Evolutionary conservation across 2,329 filamentous ascomycete species (phyloP).

Genomic region (Bisporella sp.): DNA sequence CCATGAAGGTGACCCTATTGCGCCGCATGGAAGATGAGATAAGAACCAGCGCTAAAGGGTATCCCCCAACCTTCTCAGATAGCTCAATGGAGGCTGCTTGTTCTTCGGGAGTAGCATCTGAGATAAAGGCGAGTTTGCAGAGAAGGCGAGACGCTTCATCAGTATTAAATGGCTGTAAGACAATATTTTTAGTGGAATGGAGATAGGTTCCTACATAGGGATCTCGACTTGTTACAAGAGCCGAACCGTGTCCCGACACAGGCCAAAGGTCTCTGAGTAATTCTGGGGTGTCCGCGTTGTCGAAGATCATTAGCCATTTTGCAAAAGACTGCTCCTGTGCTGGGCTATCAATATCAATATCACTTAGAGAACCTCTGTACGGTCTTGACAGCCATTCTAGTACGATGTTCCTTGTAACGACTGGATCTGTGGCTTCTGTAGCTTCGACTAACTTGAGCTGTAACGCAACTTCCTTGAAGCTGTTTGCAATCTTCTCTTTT

Average conservation of each 20-base stretch:
- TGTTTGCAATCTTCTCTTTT: neutral
- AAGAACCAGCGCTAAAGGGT: too few species aligned
- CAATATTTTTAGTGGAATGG: neutral
- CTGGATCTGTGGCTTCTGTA: neutral
- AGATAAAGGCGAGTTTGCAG: too few species aligned
- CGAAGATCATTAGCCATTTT: constrained; percentile 21
- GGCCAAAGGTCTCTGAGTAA: constrained; percentile 15
- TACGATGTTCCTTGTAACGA: neutral
- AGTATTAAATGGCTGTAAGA: too few species aligned
- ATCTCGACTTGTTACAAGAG: constrained; percentile 17
- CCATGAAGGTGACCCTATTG: too few species aligned
- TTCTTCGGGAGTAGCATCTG: too few species aligned
- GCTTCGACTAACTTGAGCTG: neutral
- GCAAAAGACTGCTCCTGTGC: constrained; percentile 3
- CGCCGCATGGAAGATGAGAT: too few species aligned
- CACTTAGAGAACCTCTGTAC: neutral
- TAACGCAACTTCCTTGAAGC: neutral
- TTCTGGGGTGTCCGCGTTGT: constrained; percentile 20
- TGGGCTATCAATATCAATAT: neutral
- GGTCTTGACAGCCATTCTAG: constrained; percentile 3
- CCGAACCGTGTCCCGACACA: constrained; percentile 4
- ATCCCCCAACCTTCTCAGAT: too few species aligned
- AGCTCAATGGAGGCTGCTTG: too few species aligned
- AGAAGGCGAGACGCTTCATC: too few species aligned
- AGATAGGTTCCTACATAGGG: neutral